These are phyloP conservation scores for Tricholoma bakamatsutake DNA, from an alignment of 768 basidiomycete species.

Conservation along the genomic window DNA sequence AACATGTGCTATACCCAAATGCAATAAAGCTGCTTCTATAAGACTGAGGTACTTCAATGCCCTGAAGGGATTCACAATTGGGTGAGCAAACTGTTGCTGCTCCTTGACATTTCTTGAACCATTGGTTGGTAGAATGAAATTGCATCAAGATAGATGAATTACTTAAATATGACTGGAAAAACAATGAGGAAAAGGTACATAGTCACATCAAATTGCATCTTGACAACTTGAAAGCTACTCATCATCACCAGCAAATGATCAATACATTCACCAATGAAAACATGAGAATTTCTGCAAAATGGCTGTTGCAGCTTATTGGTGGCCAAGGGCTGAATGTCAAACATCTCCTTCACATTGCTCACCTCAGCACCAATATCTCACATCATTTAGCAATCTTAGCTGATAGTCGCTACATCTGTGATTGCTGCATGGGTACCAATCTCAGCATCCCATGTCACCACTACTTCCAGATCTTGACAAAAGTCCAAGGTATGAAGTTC, in stretches of 20 bases:
- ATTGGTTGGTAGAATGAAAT: not conserved
- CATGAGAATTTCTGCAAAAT: constrained; percentile 17
- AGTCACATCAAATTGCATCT: not conserved
- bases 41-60: constrained; percentile 12
- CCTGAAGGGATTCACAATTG: constrained; percentile 20
- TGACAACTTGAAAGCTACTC: not conserved
- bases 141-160: constrained; percentile 4
- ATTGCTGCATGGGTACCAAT: constrained; percentile 23
- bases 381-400: constrained; percentile 20
- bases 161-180: constrained; percentile 13
- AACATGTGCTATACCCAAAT: constrained; percentile 25
- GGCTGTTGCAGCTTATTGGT: constrained; percentile 16
- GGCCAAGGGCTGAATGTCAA: constrained; percentile 9
- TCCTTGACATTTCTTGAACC: not conserved
- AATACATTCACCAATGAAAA: constrained; percentile 21
- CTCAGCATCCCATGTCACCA: constrained; percentile 21
- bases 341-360: constrained; percentile 16
- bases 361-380: constrained; percentile 5
- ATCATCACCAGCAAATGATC: constrained; percentile 3
- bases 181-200: constrained; percentile 13
- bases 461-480: constrained; percentile 14
- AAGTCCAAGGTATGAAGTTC: constrained; percentile 15
- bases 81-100: constrained; percentile 11
- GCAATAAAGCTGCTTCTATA: constrained; percentile 23
- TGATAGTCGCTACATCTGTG: constrained; percentile 18